Percentiles rank a stretch among this genome's conserved stretches.
Evolutionary conservation across 306 rosid species (phyloP).

Genomic region (Quercus agrifolia): DNA sequence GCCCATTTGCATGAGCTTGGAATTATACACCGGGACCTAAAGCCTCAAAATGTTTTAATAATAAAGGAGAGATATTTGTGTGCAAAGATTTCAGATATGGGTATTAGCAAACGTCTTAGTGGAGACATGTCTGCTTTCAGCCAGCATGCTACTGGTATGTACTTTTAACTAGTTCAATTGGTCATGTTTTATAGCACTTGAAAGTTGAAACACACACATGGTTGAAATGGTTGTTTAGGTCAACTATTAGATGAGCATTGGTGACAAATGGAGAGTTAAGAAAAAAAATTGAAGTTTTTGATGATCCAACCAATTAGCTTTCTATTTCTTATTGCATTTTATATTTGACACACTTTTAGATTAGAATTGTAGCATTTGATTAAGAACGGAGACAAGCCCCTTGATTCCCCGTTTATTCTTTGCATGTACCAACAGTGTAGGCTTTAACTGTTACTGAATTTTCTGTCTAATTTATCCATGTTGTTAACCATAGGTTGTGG

Average conservation of each 20-base stretch:
- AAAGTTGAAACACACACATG: background rate
- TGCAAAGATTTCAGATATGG: slow-evolving; percentile 96
- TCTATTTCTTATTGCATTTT: background rate
- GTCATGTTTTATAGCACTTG: background rate
- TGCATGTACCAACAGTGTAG: background rate
- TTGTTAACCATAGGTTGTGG: slow-evolving; percentile 59
- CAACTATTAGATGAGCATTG: background rate
- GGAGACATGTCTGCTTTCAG: slow-evolving; percentile 75
- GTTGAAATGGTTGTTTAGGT: background rate
- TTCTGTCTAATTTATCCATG: background rate
- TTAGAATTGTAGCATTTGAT: background rate
- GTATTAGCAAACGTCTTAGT: slow-evolving; percentile 79
- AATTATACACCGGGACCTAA: slow-evolving; percentile 84
- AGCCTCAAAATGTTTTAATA: slow-evolving; percentile 91
- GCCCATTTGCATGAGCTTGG: slow-evolving; percentile 90
- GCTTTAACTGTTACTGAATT: background rate
- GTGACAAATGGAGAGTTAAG: background rate
- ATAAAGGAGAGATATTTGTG: slow-evolving; percentile 48
- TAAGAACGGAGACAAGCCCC: background rate
- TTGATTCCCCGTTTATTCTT: background rate
- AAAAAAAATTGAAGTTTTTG: background rate
- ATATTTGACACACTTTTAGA: background rate
- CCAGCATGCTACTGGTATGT: slow-evolving; percentile 68
- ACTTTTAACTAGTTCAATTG: slow-evolving; percentile 6
- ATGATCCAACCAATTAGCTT: background rate